Evolutionary conservation across 192 early-diverging fungal genomes (phyloP), one percentile per base, ranked within the genome.

Genomic region (Podila epicladia): DNA sequence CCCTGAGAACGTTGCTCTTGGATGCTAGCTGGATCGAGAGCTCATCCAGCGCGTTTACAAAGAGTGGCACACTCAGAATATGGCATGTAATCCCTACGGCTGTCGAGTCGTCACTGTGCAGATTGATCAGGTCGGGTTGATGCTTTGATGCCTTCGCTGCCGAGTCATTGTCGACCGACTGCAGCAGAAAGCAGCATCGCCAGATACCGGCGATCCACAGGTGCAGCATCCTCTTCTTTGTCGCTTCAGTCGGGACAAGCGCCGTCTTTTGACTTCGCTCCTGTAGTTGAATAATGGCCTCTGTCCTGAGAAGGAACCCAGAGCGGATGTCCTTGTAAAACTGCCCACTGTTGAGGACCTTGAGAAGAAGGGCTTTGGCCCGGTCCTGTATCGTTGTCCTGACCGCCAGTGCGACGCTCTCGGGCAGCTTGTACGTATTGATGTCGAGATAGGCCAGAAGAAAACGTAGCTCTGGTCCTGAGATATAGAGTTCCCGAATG

Each of bases 171-270:
- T 80, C 69, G 8, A 79, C 66, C 50, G 65, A 74, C 51, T 72
- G 76, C 9, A 80, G 29, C 3, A 84, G 60, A 13, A 84, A 59
- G 37, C 83, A 80, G 38, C 72, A 84, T 41, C 72, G 59, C 69
- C 75, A 71, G 13, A 78, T 75, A 22, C 75, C 83, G 2, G 65
- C 74, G 15, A 84, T 74, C 83, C 83, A 84, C n/a, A 74, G 65
- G 15, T 41, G 37, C 9, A 79, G 50, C 13, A 65, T 67, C 59
- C 78, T 74, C 24, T 71, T 65, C 22, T 62, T 72, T 6, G 73
- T 59, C 5, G 45, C 48, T 58, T 84, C 83, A 9, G 45, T 41
- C 2, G 72, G 50, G 0, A 49, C 41, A 20, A 69, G 41, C 13
- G 67, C 31, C 9, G 77, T 62, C 63, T 62, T 80, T 35, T 65